Evolutionary conservation across 768 basidiomycete genomes (phyloP).

Genomic region (Postia placenta): DNA sequence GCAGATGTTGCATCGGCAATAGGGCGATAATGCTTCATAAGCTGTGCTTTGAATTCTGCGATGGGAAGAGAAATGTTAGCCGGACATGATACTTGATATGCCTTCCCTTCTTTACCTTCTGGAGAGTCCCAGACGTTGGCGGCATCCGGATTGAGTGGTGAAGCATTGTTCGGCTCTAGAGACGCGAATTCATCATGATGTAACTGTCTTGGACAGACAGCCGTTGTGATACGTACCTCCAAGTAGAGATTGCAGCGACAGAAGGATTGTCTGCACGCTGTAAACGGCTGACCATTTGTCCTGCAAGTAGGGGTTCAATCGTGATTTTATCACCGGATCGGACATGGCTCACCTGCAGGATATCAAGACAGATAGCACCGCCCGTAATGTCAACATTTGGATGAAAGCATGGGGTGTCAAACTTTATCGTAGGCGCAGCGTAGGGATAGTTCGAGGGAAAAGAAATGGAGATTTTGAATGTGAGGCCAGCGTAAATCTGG

Average conservation of each 20-base stretch:
- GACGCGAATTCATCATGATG: background rate
- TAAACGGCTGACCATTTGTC: slow-evolving; percentile 95
- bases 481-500: slow-evolving; percentile 73
- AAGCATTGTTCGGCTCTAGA: slow-evolving; percentile 88
- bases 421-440: slow-evolving; percentile 77
- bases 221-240: slow-evolving; percentile 65
- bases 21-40: slow-evolving; percentile 69
- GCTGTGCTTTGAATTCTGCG: slow-evolving; percentile 64
- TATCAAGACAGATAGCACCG: slow-evolving; percentile 82
- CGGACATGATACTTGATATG: slow-evolving; percentile 5
- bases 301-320: slow-evolving; percentile 28
- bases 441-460: slow-evolving; percentile 91
- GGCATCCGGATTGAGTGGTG: slow-evolving; percentile 84
- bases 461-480: slow-evolving; percentile 76
- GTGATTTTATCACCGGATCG: background rate
- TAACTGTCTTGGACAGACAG: background rate
- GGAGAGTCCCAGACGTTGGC: slow-evolving; percentile 72
- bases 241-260: slow-evolving; percentile 82
- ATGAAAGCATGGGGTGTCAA: slow-evolving; percentile 86
- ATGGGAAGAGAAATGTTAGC: slow-evolving; percentile 3
- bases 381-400: slow-evolving; percentile 81
- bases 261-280: slow-evolving; percentile 83
- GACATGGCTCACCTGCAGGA: slow-evolving; percentile 56
- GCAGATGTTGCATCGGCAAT: slow-evolving; percentile 28
- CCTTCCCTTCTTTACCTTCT: slow-evolving; percentile 40